These are phyloP conservation scores for Lactuca saligna DNA, from an alignment of 129 eudicot genomes.

Conservation along the genomic window DNA sequence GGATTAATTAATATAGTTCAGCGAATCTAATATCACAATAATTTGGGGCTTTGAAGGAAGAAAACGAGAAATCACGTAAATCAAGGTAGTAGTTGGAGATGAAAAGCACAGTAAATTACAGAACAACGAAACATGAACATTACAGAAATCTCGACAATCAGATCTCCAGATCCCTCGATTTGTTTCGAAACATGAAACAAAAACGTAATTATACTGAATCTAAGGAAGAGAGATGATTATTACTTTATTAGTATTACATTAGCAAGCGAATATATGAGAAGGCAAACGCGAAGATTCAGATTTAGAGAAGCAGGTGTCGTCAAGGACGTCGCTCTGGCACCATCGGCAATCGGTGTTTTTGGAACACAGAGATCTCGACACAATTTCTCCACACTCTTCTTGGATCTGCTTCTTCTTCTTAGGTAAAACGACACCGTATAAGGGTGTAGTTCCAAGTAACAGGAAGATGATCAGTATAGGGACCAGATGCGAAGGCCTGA, in stretches of 20 bases:
- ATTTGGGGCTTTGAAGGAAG: background rate
- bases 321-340: slow-evolving; percentile 66
- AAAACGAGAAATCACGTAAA: background rate
- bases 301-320: slow-evolving; percentile 59
- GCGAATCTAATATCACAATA: background rate
- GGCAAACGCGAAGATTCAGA: slow-evolving; percentile 61
- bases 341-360: slow-evolving; percentile 46
- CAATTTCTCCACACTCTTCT: slow-evolving; percentile 43
- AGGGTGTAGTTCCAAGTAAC: background rate
- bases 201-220: too few species aligned
- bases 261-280: slow-evolving; percentile 65
- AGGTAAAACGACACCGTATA: slow-evolving; percentile 3
- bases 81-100: background rate
- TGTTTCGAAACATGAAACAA: background rate
- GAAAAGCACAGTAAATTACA: background rate
- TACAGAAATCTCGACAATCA: background rate
- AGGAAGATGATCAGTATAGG: slow-evolving; percentile 16
- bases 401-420: slow-evolving; percentile 16
- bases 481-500: slow-evolving; percentile 18
- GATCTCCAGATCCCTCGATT: background rate
- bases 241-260: background rate
- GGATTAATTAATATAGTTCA: background rate
- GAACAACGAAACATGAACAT: background rate
- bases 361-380: slow-evolving; percentile 48
- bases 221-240: background rate